Percentiles rank a stretch among this genome's conserved stretches.
These are phyloP conservation scores for Podaxis sp. DNA, from an alignment of 768 basidiomycete species.

Conservation along the genomic window DNA sequence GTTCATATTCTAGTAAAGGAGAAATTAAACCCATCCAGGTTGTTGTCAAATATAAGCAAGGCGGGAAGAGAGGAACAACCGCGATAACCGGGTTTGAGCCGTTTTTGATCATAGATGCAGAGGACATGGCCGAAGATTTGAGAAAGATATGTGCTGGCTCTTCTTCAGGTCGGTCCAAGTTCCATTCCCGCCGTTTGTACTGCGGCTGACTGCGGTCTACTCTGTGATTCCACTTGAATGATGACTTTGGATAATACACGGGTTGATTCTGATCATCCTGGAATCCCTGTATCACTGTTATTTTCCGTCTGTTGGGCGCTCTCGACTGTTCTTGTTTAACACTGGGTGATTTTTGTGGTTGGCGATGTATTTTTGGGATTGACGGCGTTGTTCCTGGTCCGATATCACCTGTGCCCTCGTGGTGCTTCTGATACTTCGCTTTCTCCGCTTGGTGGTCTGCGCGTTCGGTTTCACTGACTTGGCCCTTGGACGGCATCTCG, in stretches of 20 bases:
- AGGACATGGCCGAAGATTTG: slow-evolving; percentile 77
- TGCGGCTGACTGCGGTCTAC: neutral
- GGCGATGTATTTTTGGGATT: neutral
- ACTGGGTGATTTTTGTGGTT: neutral
- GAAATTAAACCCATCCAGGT: slow-evolving; percentile 67
- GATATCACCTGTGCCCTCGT: neutral
- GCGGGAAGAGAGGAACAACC: slow-evolving; percentile 76
- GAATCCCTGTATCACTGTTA: neutral
- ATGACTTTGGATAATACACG: neutral
- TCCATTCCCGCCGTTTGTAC: neutral
- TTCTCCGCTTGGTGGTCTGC: neutral
- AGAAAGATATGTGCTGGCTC: slow-evolving; percentile 75
- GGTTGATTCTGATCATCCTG: neutral
- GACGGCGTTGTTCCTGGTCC: neutral
- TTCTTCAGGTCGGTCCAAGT: slow-evolving; percentile 57
- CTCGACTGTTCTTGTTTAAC: neutral
- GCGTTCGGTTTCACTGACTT: neutral
- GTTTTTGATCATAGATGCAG: slow-evolving; percentile 61
- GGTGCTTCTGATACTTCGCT: neutral
- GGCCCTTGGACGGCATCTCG: neutral
- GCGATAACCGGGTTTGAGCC: slow-evolving; percentile 79
- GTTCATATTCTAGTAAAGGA: slow-evolving; percentile 61
- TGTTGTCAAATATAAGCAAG: slow-evolving; percentile 60
- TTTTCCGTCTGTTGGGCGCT: neutral
- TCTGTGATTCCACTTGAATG: neutral